Base-by-base conservation (phyloP, 2,329 filamentous ascomycete genomes). In the Pseudogymnoascus sp. region DNA sequence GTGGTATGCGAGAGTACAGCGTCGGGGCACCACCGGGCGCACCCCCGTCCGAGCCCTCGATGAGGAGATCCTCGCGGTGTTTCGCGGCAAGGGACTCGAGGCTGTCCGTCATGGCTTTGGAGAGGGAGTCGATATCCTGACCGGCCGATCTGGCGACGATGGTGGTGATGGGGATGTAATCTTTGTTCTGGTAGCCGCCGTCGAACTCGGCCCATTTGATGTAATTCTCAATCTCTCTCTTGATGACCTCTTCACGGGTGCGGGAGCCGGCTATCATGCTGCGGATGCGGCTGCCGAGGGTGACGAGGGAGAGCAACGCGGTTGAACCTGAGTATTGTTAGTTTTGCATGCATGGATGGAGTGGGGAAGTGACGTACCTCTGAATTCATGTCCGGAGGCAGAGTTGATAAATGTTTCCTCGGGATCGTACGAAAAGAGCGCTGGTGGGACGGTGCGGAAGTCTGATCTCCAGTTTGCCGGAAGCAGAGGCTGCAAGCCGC, bases 151-250 rank as follows among this genome's bases (percentile, higher is more conserved):
- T 66, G 30, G 64, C 62, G 60, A 70, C 65, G 9, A 70, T 60
- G 19, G 61, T 62, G 23, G 71, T 62, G 58, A 72, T 67, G 11
- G 73, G 73, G 23, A 72, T 64, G 64, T 71, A 71, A 19, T 68
- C 67, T 39, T 65, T 66, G 23, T 67, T 68, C 14, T 61, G 8
- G 38, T 67, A 73, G 4, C 68, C 70, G 6, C 72, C 73, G 64
- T 74, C 72, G n/a, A 61, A 66, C 38, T 74, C 70, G 19, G 72
- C 66, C 72, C 71, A 74, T 60, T 67, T 71, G 23, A 72, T 70
- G 45, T 73, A 74, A 58, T 64, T 63, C 3, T 70, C 64, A 14
- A 74, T 66, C 60, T 70, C 68, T 61, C 65, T 68, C 8, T 62
- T 61, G 49, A 74, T 72, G 7, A 73, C 41, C 25, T 60, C 63